Conservation (phyloP, 164 flowering plant species). For the Nymphaea thermarum region DNA sequence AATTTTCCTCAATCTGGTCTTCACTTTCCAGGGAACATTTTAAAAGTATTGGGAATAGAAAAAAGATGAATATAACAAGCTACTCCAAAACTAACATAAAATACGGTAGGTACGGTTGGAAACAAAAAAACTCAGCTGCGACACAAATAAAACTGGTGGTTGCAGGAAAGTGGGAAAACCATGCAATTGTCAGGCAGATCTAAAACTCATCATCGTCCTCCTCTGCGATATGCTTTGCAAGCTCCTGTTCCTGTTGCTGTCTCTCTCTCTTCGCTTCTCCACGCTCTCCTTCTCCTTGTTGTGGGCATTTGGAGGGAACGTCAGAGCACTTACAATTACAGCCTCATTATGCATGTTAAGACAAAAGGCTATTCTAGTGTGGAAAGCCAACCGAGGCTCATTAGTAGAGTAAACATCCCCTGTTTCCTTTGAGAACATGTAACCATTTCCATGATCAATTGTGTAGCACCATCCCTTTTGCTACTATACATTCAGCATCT, state of each 20-base stretch:
- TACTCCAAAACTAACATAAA: neutral
- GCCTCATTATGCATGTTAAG: constrained; percentile 95
- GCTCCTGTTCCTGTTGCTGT: neutral
- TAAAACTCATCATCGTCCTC: constrained; percentile 94
- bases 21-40: no score
- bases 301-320: constrained; percentile 82
- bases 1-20: no score
- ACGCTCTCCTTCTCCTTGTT: constrained; percentile 86
- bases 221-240: constrained; percentile 32
- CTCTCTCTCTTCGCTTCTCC: constrained; percentile 61
- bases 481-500: constrained; percentile 91
- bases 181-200: neutral
- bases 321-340: constrained; percentile 67
- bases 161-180: neutral
- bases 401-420: constrained; percentile 91
- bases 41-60: no score
- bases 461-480: constrained; percentile 93
- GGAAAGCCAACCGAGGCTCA: constrained; percentile 78
- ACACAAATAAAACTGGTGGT: neutral
- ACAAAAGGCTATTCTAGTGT: constrained; percentile 87
- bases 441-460: constrained; percentile 63
- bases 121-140: neutral
- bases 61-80: neutral
- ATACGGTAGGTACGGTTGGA: neutral
- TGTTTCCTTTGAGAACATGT: constrained; percentile 34